Percentiles rank a stretch among this genome's conserved stretches.
phyloP scores from a whole-genome alignment of 768 basidiomycete genomes.

The Coprinopsis cinerea region DNA sequence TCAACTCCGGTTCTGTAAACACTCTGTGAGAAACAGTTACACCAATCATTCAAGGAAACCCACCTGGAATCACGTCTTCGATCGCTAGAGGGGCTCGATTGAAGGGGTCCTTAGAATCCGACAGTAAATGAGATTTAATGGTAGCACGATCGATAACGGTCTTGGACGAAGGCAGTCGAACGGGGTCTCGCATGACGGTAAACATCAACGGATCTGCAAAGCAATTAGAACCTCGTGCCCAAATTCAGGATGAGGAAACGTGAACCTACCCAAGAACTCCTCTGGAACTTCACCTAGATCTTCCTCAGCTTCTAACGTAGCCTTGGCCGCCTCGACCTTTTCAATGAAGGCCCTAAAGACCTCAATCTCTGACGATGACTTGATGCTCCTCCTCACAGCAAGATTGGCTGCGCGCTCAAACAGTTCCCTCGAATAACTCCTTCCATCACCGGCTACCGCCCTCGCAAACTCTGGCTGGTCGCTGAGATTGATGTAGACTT shows the following conservation, averaged over 20 bases:
- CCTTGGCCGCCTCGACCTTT: slow-evolving; percentile 80
- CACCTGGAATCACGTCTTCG: slow-evolving; percentile 75
- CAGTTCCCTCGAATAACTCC: slow-evolving; percentile 80
- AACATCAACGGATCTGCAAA: slow-evolving; percentile 79
- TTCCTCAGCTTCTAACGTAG: slow-evolving; percentile 80
- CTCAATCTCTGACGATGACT: slow-evolving; percentile 72
- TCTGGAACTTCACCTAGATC: slow-evolving; percentile 92
- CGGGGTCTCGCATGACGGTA: slow-evolving; percentile 93
- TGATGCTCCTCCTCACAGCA: slow-evolving; percentile 56
- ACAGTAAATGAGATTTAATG: slow-evolving; percentile 91
- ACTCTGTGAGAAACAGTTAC: slow-evolving; percentile 5
- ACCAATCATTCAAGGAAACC: slow-evolving; percentile 16
- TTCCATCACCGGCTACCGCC: slow-evolving; percentile 89
- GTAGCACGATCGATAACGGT: slow-evolving; percentile 80
- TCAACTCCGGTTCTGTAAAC: slow-evolving; percentile 57
- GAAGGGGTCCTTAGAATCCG: slow-evolving; percentile 92
- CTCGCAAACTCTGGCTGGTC: slow-evolving; percentile 71
- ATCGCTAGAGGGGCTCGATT: slow-evolving; percentile 80
- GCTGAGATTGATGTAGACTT: slow-evolving; percentile 87
- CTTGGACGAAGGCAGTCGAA: slow-evolving; percentile 78
- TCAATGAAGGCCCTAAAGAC: slow-evolving; percentile 63
- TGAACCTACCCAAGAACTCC: slow-evolving; percentile 77
- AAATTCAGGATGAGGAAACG: slow-evolving; percentile 10
- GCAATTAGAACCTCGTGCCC: neutral
- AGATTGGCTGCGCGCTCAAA: slow-evolving; percentile 76